A percentile compares a stretch with the other conserved stretches of the same genome.
Evolutionary conservation across 495 filamentous ascomycete species (phyloP).

Genomic region (Hypoxylon perforatum): DNA sequence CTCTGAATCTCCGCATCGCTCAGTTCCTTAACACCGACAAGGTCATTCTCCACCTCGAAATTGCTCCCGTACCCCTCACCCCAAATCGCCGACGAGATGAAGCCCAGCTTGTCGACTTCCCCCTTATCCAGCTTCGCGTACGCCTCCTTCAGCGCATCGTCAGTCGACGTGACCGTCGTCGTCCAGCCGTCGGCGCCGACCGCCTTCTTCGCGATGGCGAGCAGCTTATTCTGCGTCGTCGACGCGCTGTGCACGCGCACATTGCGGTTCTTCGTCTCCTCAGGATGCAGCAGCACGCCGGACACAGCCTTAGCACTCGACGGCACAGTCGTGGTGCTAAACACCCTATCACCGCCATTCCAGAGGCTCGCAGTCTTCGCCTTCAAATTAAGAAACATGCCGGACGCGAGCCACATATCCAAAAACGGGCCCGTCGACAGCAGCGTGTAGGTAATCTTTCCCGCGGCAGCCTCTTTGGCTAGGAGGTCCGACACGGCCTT

Average conservation of each 20-base stretch:
- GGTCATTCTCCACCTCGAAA: slow-evolving; percentile 43
- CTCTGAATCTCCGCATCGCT: slow-evolving; percentile 38
- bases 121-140: slow-evolving; percentile 48
- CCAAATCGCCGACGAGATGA: slow-evolving; percentile 49
- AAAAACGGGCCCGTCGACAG: slow-evolving; percentile 56
- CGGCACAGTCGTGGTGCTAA: slow-evolving; percentile 55
- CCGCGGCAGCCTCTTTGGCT: slow-evolving; percentile 44
- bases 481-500: slow-evolving; percentile 49
- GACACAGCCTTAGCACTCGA: slow-evolving; percentile 55
- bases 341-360: slow-evolving; percentile 57
- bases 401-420: slow-evolving; percentile 50
- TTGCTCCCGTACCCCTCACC: slow-evolving; percentile 55
- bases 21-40: slow-evolving; percentile 42
- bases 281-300: slow-evolving; percentile 55
- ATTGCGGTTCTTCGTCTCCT: slow-evolving; percentile 59
- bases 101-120: slow-evolving; percentile 35
- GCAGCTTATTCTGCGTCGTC: slow-evolving; percentile 57
- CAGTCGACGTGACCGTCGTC: slow-evolving; percentile 21
- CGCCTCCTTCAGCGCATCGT: slow-evolving; percentile 42
- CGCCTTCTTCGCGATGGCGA: slow-evolving; percentile 55
- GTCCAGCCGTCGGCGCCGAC: slow-evolving; percentile 47
- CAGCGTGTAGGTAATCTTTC: slow-evolving; percentile 55
- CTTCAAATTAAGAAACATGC: slow-evolving; percentile 53
- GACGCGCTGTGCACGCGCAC: slow-evolving; percentile 53
- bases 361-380: slow-evolving; percentile 52